phyloP scores from a whole-genome alignment of 2,329 filamentous ascomycete species.

The Samsoniella hepiali region DNA sequence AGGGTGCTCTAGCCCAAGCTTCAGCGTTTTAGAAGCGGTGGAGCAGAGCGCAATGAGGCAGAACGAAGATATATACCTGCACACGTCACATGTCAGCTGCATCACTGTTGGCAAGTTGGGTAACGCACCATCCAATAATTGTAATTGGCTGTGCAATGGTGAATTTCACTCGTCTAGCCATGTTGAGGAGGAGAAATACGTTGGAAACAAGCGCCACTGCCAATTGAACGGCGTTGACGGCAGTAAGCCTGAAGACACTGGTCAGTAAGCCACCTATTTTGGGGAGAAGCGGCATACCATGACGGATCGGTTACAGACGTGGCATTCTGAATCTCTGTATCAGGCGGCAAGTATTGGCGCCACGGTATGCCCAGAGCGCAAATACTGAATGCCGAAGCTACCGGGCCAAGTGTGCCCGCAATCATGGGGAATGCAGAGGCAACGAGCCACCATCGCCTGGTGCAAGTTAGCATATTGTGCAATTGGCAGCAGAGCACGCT shows the following conservation, averaged over 20 bases:
- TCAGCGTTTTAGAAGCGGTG: slow-evolving; percentile 60
- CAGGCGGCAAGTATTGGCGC: slow-evolving; percentile 57
- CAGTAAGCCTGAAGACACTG: slow-evolving; percentile 55
- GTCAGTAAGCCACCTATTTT: background rate
- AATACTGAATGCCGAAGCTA: slow-evolving; percentile 85
- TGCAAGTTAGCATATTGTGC: background rate
- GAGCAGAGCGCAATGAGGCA: slow-evolving; percentile 64
- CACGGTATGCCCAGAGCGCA: slow-evolving; percentile 79
- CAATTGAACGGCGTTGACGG: slow-evolving; percentile 75
- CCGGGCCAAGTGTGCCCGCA: slow-evolving; percentile 78
- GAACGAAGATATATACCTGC: slow-evolving; percentile 56
- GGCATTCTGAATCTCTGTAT: slow-evolving; percentile 47
- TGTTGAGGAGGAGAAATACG: slow-evolving; percentile 79
- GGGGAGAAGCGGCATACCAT: slow-evolving; percentile 50
- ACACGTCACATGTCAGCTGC: background rate
- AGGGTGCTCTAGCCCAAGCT: slow-evolving; percentile 32
- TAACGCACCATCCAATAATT: slow-evolving; percentile 70
- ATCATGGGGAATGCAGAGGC: slow-evolving; percentile 70
- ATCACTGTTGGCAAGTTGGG: slow-evolving; percentile 45
- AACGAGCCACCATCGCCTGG: slow-evolving; percentile 61
- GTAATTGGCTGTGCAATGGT: slow-evolving; percentile 78
- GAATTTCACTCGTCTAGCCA: slow-evolving; percentile 76
- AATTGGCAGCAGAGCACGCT: background rate
- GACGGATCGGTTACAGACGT: slow-evolving; percentile 60
- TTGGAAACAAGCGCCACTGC: slow-evolving; percentile 75